A percentile compares a stretch with the other conserved stretches of the same genome.
Conservation (phyloP, 2,329 filamentous ascomycete species). For the Neophaeococcomyces mojaviensis region DNA sequence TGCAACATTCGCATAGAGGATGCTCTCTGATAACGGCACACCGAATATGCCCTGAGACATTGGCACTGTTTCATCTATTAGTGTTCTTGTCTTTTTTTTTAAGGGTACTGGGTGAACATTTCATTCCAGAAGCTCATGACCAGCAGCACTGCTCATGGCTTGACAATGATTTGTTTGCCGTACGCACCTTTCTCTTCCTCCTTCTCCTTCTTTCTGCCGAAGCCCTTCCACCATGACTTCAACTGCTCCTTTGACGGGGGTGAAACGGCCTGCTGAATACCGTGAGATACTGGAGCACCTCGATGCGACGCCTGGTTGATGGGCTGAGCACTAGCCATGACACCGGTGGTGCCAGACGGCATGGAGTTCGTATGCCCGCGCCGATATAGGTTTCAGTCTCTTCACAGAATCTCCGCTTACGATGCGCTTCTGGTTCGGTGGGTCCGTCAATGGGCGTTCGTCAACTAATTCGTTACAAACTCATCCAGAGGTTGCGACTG, state of each 20-base stretch:
- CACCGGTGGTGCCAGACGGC: conserved; percentile 5
- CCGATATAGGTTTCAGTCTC: no score
- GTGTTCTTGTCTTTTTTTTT: not conserved
- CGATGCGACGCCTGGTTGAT: conserved; percentile 6
- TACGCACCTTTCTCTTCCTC: conserved; percentile 56
- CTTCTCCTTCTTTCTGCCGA: conserved; percentile 64
- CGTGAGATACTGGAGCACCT: conserved; percentile 3
- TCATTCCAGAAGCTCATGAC: not conserved
- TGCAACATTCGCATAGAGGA: conserved; percentile 94
- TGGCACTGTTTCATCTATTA: conserved; percentile 15
- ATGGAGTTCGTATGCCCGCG: not conserved
- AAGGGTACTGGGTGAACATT: not conserved
- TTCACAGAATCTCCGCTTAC: no score
- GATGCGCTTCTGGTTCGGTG: no score
- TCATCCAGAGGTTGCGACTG: no score
- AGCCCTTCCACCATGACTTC: conserved; percentile 95
- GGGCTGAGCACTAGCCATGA: conserved; percentile 7
- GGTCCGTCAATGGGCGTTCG: no score
- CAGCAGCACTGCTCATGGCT: not conserved
- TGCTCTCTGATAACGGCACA: conserved; percentile 84
- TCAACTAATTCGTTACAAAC: no score
- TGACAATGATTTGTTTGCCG: not conserved
- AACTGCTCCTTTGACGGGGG: conserved; percentile 80
- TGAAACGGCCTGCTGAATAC: conserved; percentile 42
- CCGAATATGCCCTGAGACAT: conserved; percentile 69